Evolutionary conservation across 805 yeast genomes (phyloP).

Genomic region (Candida succiphila): DNA sequence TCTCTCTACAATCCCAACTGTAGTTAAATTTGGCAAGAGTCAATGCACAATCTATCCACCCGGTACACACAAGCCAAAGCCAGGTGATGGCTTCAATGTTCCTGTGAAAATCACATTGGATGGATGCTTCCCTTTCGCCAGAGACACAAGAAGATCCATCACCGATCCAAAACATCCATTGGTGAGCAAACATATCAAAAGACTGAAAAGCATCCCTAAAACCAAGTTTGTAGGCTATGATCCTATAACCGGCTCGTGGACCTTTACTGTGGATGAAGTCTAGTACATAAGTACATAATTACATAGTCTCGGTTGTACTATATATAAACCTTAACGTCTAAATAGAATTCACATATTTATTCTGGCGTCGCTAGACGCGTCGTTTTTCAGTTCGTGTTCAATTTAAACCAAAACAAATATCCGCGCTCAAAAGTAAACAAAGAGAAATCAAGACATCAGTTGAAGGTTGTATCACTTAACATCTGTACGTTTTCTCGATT

Average conservation of each 20-base stretch:
- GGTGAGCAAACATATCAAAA: slow-evolving; percentile 57
- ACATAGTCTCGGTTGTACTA: background rate
- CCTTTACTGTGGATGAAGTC: slow-evolving; percentile 40
- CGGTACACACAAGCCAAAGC: slow-evolving; percentile 42
- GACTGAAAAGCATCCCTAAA: slow-evolving; percentile 49
- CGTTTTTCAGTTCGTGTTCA: too few relatives aligned
- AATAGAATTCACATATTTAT: too few relatives aligned
- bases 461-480: too few relatives aligned
- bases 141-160: slow-evolving; percentile 61
- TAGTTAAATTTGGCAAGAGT: slow-evolving; percentile 51
- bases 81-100: slow-evolving; percentile 78
- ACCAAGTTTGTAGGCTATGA: slow-evolving; percentile 70
- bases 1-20: slow-evolving; percentile 53
- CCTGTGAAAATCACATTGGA: slow-evolving; percentile 65
- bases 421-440: background rate
- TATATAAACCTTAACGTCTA: too few relatives aligned
- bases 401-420: background rate
- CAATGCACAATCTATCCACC: slow-evolving; percentile 69
- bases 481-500: too few relatives aligned
- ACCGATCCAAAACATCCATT: slow-evolving; percentile 70
- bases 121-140: slow-evolving; percentile 72
- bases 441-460: too few relatives aligned
- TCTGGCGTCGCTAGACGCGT: too few relatives aligned
- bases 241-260: slow-evolving; percentile 64
- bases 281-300: slow-evolving; percentile 5